Percentiles rank a stretch among this genome's conserved stretches.
These are phyloP conservation scores for Melaleuca quinquenervia DNA, from an alignment of 345 rosid species.

Conservation along the genomic window DNA sequence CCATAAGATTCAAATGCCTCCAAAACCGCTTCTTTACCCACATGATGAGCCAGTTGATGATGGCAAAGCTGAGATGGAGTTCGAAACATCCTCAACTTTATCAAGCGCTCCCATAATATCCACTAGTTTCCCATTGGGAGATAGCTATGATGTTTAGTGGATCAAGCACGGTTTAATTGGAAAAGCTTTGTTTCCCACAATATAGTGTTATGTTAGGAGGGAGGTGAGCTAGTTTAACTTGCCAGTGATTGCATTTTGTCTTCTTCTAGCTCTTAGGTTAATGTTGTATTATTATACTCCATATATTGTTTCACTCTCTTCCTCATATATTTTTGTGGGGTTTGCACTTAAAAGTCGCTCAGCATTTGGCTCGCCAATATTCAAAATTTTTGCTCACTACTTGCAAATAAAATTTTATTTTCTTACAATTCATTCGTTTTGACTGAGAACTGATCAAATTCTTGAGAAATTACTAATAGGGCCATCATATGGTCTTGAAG, in stretches of 20 bases:
- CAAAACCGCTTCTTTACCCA: background rate
- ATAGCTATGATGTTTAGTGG: background rate
- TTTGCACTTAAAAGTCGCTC: too few species aligned
- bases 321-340: too few species aligned
- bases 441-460: too few species aligned
- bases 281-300: too few species aligned
- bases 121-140: accelerated
- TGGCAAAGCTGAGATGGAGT: accelerated
- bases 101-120: background rate
- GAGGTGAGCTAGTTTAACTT: too few species aligned
- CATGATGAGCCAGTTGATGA: accelerated
- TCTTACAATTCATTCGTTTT: too few species aligned
- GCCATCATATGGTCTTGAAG: too few species aligned
- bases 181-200: background rate
- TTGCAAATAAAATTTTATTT: too few species aligned
- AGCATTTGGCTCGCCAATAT: background rate
- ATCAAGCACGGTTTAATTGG: background rate
- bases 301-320: background rate
- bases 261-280: too few species aligned
- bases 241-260: too few species aligned
- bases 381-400: too few species aligned
- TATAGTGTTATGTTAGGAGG: background rate
- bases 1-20: background rate
- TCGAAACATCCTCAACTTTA: background rate
- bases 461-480: too few species aligned